Conservation (phyloP, 257 asterid species). For the Solanum microdontum region DNA sequence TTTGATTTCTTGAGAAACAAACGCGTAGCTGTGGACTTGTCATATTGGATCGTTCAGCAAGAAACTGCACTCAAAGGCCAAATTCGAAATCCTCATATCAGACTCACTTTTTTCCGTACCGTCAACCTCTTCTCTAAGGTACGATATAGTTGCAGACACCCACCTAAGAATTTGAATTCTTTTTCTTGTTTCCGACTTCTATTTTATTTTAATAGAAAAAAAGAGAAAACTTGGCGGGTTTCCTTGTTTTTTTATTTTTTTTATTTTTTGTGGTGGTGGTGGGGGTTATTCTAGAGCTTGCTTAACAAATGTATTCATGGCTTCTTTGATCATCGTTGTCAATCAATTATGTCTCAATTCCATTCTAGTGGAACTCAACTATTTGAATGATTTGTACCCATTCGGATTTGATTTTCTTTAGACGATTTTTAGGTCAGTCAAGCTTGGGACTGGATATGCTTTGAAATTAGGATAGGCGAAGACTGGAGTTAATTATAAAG, state of each 20-base stretch:
- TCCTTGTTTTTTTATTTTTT: neutral
- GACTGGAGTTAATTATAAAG: neutral
- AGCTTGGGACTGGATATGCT: neutral
- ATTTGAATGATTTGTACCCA: neutral
- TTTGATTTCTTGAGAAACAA: constrained; percentile 89
- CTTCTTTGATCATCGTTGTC: neutral
- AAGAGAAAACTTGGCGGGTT: neutral
- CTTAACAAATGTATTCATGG: neutral
- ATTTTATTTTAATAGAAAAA: neutral
- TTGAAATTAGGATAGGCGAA: neutral
- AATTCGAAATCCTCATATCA: constrained; percentile 60
- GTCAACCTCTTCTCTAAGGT: constrained; percentile 85
- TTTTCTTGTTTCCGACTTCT: neutral
- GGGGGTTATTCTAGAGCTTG: neutral
- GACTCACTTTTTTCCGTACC: constrained; percentile 77
- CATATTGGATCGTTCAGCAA: constrained; percentile 90
- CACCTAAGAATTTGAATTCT: neutral
- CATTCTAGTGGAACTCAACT: neutral
- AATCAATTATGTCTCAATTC: neutral
- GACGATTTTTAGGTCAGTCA: neutral
- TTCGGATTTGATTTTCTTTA: neutral
- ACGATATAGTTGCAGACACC: neutral
- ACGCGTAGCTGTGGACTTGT: constrained; percentile 89
- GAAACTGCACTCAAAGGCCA: constrained; percentile 78
- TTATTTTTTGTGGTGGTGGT: neutral